These are phyloP conservation scores for Schrenkiella parvula DNA, from an alignment of 345 rosid species.

Conservation along the genomic window DNA sequence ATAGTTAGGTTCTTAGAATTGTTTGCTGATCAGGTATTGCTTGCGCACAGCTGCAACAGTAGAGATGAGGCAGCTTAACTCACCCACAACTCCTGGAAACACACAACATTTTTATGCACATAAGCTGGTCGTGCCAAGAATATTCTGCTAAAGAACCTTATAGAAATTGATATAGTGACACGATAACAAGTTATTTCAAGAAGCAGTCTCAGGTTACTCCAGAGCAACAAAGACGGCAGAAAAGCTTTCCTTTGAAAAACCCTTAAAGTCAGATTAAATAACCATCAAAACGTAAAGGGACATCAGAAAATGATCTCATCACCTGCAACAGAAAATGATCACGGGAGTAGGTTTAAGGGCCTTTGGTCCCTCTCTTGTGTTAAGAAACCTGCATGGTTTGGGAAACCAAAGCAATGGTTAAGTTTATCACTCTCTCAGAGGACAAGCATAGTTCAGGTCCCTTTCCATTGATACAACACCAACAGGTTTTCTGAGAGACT, in stretches of 20 bases:
- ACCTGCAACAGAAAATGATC: slow-evolving; percentile 77
- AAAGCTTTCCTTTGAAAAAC: neutral
- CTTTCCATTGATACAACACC: neutral
- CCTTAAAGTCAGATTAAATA: neutral
- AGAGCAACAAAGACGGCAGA: slow-evolving; percentile 1
- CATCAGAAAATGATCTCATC: slow-evolving; percentile 24
- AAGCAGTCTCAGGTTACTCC: neutral
- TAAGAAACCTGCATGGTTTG: slow-evolving; percentile 44
- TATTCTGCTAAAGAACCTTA: too few relatives aligned
- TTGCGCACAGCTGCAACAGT: slow-evolving; percentile 44
- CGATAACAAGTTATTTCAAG: slow-evolving; percentile 9
- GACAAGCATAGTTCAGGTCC: neutral
- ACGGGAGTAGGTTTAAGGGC: slow-evolving; percentile 76
- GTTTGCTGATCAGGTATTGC: slow-evolving; percentile 23
- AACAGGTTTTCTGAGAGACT: neutral
- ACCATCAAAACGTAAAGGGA: neutral
- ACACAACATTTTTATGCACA: neutral
- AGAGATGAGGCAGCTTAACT: neutral
- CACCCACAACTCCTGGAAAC: slow-evolving; percentile 7
- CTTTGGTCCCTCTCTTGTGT: slow-evolving; percentile 79
- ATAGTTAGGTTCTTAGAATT: neutral
- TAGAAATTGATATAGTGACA: slow-evolving; percentile 7
- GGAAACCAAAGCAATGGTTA: neutral
- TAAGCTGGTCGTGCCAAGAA: neutral
- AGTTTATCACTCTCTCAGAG: neutral